Conservation (phyloP, 306 rosid species). For the Abrus precatorius region DNA sequence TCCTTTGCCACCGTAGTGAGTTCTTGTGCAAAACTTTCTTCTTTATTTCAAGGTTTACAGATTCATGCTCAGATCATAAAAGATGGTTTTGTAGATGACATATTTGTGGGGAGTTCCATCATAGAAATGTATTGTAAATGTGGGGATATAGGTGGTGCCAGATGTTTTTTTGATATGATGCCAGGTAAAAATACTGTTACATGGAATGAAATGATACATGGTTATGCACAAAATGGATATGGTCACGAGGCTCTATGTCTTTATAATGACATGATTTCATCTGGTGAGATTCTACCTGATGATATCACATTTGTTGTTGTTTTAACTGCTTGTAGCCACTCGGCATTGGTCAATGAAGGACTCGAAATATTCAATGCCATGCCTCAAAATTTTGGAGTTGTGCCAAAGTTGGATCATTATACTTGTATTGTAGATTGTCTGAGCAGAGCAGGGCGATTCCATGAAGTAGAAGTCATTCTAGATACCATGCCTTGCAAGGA, state of each 20-base stretch:
- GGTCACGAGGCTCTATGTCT: conserved; percentile 74
- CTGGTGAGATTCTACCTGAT: conserved; percentile 65
- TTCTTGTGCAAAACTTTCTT: conserved; percentile 78
- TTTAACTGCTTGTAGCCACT: conserved; percentile 85
- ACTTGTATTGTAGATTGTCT: conserved; percentile 81
- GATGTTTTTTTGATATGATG: conserved; percentile 62
- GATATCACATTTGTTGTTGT: conserved; percentile 70
- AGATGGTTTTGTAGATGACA: conserved; percentile 66
- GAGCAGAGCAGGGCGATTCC: conserved; percentile 75
- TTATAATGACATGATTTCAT: conserved; percentile 67
- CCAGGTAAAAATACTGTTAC: conserved; percentile 66
- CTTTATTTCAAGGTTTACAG: conserved; percentile 72
- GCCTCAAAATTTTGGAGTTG: conserved; percentile 59
- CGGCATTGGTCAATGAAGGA: conserved; percentile 77
- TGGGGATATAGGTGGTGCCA: conserved; percentile 67
- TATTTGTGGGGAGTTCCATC: conserved; percentile 80
- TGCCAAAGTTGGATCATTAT: conserved; percentile 72
- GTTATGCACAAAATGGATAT: conserved; percentile 81
- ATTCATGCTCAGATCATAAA: conserved; percentile 72
- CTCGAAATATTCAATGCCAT: conserved; percentile 73
- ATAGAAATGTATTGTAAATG: conserved; percentile 82
- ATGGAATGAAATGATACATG: conserved; percentile 89
- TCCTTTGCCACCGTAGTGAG: conserved; percentile 70
- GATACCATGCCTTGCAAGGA: conserved; percentile 73
- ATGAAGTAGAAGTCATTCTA: conserved; percentile 70